These are phyloP conservation scores for Phytophthora sp. DNA, from an alignment of 352 stramenopile species.

Conservation along the genomic window DNA sequence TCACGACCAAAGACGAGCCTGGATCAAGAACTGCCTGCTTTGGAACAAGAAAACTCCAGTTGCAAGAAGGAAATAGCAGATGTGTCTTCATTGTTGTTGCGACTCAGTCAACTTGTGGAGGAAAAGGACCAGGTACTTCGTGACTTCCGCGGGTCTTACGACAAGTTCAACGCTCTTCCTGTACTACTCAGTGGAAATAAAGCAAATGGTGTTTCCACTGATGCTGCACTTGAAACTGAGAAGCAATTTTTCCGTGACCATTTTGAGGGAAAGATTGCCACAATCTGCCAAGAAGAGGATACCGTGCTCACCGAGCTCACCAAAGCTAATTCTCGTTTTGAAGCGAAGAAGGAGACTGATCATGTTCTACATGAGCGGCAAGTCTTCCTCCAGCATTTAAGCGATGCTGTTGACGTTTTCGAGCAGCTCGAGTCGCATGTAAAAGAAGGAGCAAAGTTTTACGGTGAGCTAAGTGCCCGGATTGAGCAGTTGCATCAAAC, in stretches of 20 bases:
- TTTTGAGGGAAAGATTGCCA: constrained; percentile 59
- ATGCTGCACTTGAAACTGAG: constrained; percentile 50
- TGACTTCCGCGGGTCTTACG: constrained; percentile 56
- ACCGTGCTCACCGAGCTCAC: constrained; percentile 45
- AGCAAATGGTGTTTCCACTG: constrained; percentile 17
- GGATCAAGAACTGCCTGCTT: constrained; percentile 54
- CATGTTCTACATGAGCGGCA: constrained; percentile 59
- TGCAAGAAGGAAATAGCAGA: constrained; percentile 58
- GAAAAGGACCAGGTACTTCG: constrained; percentile 66
- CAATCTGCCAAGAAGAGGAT: constrained; percentile 61
- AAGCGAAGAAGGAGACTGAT: constrained; percentile 65
- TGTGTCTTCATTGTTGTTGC: constrained; percentile 60
- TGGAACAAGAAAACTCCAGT: constrained; percentile 57
- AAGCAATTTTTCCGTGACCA: constrained; percentile 70
- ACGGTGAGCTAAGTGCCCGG: constrained; percentile 57
- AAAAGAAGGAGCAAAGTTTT: constrained; percentile 75
- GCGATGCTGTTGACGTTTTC: constrained; percentile 74
- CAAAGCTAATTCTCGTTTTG: constrained; percentile 58
- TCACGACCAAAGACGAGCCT: constrained; percentile 57
- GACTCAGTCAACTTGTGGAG: constrained; percentile 53
- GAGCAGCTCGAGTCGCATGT: constrained; percentile 80
- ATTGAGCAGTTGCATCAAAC: constrained; percentile 76
- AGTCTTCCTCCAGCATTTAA: constrained; percentile 61
- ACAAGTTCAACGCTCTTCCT: constrained; percentile 67
- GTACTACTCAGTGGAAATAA: constrained; percentile 47